Evolutionary conservation across 2,329 filamentous ascomycete genomes (phyloP), one percentile per base, ranked within the genome.

Genomic region (Calonectria hongkongensis): DNA sequence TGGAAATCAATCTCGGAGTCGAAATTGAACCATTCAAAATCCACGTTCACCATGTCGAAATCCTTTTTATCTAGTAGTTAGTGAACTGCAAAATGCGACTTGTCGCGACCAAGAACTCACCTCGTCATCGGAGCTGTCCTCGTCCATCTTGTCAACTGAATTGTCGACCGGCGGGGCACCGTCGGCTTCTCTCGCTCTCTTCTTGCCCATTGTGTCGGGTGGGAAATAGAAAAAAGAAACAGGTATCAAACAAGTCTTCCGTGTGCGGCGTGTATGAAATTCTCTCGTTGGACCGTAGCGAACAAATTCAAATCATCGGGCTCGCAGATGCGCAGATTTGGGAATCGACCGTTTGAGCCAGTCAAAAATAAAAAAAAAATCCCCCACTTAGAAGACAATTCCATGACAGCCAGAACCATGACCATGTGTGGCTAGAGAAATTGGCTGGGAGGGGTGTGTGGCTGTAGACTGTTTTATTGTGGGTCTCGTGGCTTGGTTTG

Each of bases 1-100:
- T 98, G 96, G 85, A 98, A 98, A 85, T 99, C 97, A 79, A 98
- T 90, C 9, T 94, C 92, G 2, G 94, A 89, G 79, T 97, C 93
- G 74, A 96, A 98, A 85, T 98, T 97, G 87, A 98, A 99, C 94
- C 95, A 98, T 87, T 99, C 97, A 81, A 99, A 99, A 77, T 98
- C 96, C 71, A 98, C 95, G 82, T 98, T 93, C 76, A 99, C 92
- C 83, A 96, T 94, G 82, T 98, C 94, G 81, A 95, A 94, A 81
- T 98, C 95, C 94, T 98, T 30, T n/a, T 30, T n/a, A n/a, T 8
- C 12, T 21, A 13, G 8, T 25, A 50, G 39, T 79, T 30, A 77
- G 73, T 68, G 7, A 43, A 30, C 28, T 51, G 68, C 76, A 45
- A 77, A 68, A 65, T 45, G 45, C 18, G 18, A 43, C 25, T 58